These are phyloP conservation scores for Pseudogymnoascus sp. DNA, from an alignment of 2,329 filamentous ascomycete genomes.

Conservation along the genomic window DNA sequence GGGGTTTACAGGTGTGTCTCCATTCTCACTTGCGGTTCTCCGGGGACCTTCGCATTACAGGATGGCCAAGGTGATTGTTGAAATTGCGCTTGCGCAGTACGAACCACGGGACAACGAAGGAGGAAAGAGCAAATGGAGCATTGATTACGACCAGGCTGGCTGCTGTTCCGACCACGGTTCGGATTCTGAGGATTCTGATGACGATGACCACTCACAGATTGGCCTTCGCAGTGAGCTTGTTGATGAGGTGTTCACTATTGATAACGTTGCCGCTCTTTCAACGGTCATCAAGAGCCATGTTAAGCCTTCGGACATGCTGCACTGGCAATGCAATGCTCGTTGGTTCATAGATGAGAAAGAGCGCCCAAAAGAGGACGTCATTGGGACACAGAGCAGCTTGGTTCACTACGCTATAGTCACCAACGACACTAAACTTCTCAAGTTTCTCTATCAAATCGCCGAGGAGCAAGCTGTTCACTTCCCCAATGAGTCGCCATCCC, in stretches of 20 bases:
- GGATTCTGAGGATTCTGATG: conserved; percentile 24
- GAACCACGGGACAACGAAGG: conserved; percentile 44
- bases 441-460: conserved; percentile 23
- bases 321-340: conserved; percentile 31
- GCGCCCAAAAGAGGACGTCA: neutral
- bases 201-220: conserved; percentile 36
- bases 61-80: conserved; percentile 58
- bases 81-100: conserved; percentile 65
- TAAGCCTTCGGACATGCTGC: conserved; percentile 48
- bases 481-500: conserved; percentile 26
- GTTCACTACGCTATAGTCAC: conserved; percentile 19
- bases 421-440: conserved; percentile 24
- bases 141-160: conserved; percentile 36
- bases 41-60: conserved; percentile 51
- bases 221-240: conserved; percentile 42
- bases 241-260: conserved; percentile 64
- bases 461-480: conserved; percentile 21
- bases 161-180: conserved; percentile 27
- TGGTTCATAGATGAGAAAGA: conserved; percentile 19
- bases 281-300: conserved; percentile 60
- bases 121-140: conserved; percentile 32
- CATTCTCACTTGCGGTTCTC: conserved; percentile 62
- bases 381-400: conserved; percentile 10
- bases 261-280: conserved; percentile 64
- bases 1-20: conserved; percentile 29